A percentile compares a stretch with the other conserved stretches of the same genome.
phyloP scores from a whole-genome alignment of 768 basidiomycete species.

The Floccularia luteovirens region DNA sequence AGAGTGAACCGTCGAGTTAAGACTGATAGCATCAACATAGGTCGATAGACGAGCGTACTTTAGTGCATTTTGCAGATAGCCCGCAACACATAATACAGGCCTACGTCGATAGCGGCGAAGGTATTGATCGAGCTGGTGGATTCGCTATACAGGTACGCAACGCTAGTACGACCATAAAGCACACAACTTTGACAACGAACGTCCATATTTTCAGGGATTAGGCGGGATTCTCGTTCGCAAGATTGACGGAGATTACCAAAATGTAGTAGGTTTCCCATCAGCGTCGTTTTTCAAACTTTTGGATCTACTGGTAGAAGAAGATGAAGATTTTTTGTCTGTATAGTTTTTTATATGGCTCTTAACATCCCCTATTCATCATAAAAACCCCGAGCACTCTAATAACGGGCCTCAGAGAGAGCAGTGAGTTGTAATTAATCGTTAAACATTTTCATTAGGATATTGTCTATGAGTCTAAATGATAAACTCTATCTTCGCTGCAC shows the following conservation, averaged over 20 bases:
- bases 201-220: slow-evolving; percentile 43
- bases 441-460: no score
- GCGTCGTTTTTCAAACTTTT: slow-evolving; percentile 76
- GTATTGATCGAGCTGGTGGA: slow-evolving; percentile 84
- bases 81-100: slow-evolving; percentile 53
- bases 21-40: slow-evolving; percentile 23
- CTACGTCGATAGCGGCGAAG: slow-evolving; percentile 83
- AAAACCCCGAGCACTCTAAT: no score
- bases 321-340: slow-evolving; percentile 60
- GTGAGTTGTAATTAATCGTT: no score
- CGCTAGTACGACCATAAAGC: no score
- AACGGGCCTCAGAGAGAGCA: no score
- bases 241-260: slow-evolving; percentile 85
- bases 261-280: slow-evolving; percentile 89
- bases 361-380: no score
- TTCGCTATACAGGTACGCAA: slow-evolving; percentile 87
- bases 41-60: slow-evolving; percentile 74
- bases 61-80: slow-evolving; percentile 72
- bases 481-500: no score
- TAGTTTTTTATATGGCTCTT: no score
- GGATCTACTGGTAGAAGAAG: slow-evolving; percentile 65
- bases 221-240: slow-evolving; percentile 79
- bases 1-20: background rate
- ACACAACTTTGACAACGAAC: no score
- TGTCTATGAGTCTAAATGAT: no score